Percentiles rank a stretch among this genome's conserved stretches.
phyloP scores from a whole-genome alignment of 768 basidiomycete genomes.

The Leccinum truebloodii region DNA sequence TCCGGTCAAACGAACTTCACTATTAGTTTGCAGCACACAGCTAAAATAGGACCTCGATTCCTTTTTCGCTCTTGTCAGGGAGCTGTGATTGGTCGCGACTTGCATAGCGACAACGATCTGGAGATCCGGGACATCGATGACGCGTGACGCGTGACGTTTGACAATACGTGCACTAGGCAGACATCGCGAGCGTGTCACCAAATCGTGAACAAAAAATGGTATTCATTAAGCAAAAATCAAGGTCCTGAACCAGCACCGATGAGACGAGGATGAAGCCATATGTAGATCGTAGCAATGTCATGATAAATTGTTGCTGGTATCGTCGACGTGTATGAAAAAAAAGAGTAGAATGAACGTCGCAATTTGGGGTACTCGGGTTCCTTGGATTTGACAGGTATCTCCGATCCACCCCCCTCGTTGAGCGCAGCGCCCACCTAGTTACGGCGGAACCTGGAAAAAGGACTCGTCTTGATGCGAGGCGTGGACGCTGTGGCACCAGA shows the following conservation, averaged over 20 bases:
- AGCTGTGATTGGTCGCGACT: background rate
- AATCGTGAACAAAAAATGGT: background rate
- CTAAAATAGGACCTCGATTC: no score
- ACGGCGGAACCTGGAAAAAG: slow-evolving; percentile 42
- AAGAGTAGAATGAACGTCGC: background rate
- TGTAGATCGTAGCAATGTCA: slow-evolving; percentile 9
- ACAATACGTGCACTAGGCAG: background rate
- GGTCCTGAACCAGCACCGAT: slow-evolving; percentile 1
- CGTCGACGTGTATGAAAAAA: background rate
- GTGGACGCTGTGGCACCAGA: slow-evolving; percentile 35
- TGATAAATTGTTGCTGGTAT: slow-evolving; percentile 11
- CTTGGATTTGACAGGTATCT: background rate
- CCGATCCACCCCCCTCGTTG: background rate
- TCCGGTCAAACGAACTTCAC: no score
- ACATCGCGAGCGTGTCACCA: background rate
- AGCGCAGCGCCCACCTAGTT: slow-evolving; percentile 21
- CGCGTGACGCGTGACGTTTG: background rate
- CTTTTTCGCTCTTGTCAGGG: no score
- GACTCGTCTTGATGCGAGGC: slow-evolving; percentile 23
- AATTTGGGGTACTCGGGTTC: background rate
- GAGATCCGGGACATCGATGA: no score
- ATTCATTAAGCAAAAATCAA: slow-evolving; percentile 11
- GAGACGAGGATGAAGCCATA: slow-evolving; percentile 5
- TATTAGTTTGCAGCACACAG: no score
- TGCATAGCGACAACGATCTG: no score